phyloP scores from a whole-genome alignment of 1,139 yeast species.

The Yarrowia galli region DNA sequence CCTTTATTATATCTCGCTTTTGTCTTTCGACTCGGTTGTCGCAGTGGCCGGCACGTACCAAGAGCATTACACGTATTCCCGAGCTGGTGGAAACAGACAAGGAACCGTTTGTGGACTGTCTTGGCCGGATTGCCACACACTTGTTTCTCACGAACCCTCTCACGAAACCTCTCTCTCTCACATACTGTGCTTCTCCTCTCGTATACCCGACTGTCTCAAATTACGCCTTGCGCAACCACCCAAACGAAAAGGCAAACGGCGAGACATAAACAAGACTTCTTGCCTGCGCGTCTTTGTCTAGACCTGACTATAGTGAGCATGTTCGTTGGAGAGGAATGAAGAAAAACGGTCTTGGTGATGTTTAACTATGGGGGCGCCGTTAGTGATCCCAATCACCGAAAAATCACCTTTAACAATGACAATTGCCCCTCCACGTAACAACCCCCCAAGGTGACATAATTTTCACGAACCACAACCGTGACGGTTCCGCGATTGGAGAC shows the following conservation, averaged over 20 bases:
- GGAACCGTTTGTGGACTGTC: slow-evolving; percentile 10
- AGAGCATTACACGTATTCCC: slow-evolving; percentile 1
- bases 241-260: slow-evolving; percentile 15
- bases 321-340: neutral
- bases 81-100: neutral
- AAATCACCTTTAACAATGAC: too few relatives aligned
- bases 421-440: too few relatives aligned
- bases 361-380: too few relatives aligned
- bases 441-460: slow-evolving; percentile 13
- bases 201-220: slow-evolving; percentile 28
- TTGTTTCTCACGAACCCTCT: too few relatives aligned
- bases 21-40: neutral
- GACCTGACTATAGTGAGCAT: neutral
- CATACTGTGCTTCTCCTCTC: neutral
- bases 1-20: slow-evolving; percentile 16
- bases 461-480: slow-evolving; percentile 11
- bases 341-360: neutral
- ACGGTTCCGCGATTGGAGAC: slow-evolving; percentile 17
- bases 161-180: too few relatives aligned
- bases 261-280: slow-evolving; percentile 22
- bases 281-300: slow-evolving; percentile 21
- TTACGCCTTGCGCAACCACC: slow-evolving; percentile 34
- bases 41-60: neutral
- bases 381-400: too few relatives aligned
- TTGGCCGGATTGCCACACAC: neutral